Evolutionary conservation across 495 filamentous ascomycete species (phyloP), one percentile per base, ranked within the genome.

Genomic region (Penicillium crystallinum): DNA sequence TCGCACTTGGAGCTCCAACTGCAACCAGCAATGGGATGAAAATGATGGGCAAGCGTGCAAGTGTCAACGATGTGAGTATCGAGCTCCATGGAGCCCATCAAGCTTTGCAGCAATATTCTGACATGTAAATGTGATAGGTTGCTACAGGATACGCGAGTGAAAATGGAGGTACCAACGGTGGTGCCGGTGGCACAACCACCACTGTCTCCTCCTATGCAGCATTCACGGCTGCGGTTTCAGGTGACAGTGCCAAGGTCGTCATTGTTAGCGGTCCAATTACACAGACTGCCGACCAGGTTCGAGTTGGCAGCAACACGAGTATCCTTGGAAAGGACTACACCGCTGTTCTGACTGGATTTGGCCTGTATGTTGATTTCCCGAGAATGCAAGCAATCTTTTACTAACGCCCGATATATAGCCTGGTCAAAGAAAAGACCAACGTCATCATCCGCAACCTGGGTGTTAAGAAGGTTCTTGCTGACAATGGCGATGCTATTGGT

Each of bases 371-470:
- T 21, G 11, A 4, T 11, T 29, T 19, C n/a, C n/a, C 14, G 0
- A 21, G 21, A 12, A 1, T 11, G n/a, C 1, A 51, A 27, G 19
- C 6, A 6, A 12, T 0, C 9, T 11, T n/a, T 19, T 39, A 38
- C 22, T 52, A 45, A 52, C n/a, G n/a, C 7, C 15, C 23, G 3
- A 3, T 2, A 3, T 2, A 9, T 37, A 69, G 69, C 17, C 47
- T 71, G 41, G 68, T 86, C 58, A 76, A 78, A 56, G 57, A 69
- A 21, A 71, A 55, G 11, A 75, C 77, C 46, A 81, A 81, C 52
- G 79, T 87, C 21, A 86, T 87, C 58, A 63, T 87, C 43, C 80
- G 81, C 6, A 86, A 87, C 70, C 64, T 88, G 45, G 73, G 73
- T 31, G 78, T 85, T 38, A 57, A 71, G 27, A 83, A 84, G 30